Evolutionary conservation across 208 protist genomes (phyloP).

Genomic region (Tritrichomonas foetus): DNA sequence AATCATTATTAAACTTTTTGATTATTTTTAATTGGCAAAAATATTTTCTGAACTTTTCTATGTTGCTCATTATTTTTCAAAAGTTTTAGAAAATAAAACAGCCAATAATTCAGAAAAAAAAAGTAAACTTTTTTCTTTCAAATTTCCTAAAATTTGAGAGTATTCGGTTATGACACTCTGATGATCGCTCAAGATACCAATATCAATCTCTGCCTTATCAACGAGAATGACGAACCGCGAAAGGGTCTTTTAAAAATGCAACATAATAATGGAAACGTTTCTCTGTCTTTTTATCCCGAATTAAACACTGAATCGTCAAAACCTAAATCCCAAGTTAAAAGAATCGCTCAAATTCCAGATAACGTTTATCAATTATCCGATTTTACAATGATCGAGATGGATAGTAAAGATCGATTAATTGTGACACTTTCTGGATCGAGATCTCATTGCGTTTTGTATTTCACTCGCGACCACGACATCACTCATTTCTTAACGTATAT

Average conservation of each 20-base stretch:
- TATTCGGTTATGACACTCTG: not conserved
- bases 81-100: no score
- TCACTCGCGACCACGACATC: constrained; percentile 7
- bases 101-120: no score
- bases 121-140: no score
- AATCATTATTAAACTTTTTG: no score
- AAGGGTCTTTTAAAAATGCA: constrained; percentile 39
- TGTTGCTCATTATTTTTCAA: no score
- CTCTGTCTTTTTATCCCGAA: not conserved
- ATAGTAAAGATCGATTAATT: not conserved
- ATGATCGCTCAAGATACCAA: constrained; percentile 38
- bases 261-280: constrained; percentile 39
- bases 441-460: constrained; percentile 39
- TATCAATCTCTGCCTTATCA: constrained; percentile 27
- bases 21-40: no score
- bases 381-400: constrained; percentile 41
- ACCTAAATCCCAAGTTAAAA: not conserved
- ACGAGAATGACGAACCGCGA: not conserved
- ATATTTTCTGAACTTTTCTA: no score
- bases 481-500: constrained; percentile 18
- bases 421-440: constrained; percentile 10
- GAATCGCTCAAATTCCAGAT: constrained; percentile 31
- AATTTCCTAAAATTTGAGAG: no score
- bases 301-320: not conserved
- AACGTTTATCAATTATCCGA: not conserved